Evolutionary conservation across 176 grass and related monocot species (phyloP), one percentile per base, ranked within the genome.

Genomic region (Neostapfia colusana): DNA sequence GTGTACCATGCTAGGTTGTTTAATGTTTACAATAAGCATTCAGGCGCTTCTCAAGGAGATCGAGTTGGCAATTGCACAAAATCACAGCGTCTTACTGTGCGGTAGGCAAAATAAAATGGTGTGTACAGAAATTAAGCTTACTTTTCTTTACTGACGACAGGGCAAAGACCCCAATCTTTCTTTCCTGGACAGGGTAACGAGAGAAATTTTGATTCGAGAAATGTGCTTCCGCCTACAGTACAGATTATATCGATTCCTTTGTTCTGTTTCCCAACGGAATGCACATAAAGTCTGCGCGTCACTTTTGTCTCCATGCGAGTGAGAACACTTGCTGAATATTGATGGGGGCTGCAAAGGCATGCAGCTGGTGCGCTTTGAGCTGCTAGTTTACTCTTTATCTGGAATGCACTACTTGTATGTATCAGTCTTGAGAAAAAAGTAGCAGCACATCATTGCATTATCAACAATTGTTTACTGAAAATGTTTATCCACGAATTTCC

Each of bases 381-480:
- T 35, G 63, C 63, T 72, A 38, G n/a, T 58, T 83, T 84, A 59
- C 64, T 72, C 74, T 76, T 26, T 26, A 41, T 57, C 87, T 89
- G 87, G 87, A 81, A 59, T 81, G 82, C 82, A 85, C 82, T 73
- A 67, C 39, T 49, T 15, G 13, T 42, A 21, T 56, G 65, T 58
- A 84, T 53, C 87, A 51, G 63, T 59, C 44, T 16, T 15, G 72
- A 70, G 87, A 77, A 81, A 72, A 81, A 84, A 89, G 78, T 36
- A 23, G 48, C 82, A 46, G 39, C 21, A 13, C 58, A 84, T 76
- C 48, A 24, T 77, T 89, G 71, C 71, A 84, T 81, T 71, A 72
- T 72, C 71, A 1, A 23, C 39, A 85, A 85, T 17, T 75, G 16
- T 69, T 42, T 50, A 41, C 38, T 21, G 31, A 64, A 72, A 63